Evolutionary conservation across 2,329 filamentous ascomycete species (phyloP), one percentile per base, ranked within the genome.

Genomic region (Basipetospora sp.): DNA sequence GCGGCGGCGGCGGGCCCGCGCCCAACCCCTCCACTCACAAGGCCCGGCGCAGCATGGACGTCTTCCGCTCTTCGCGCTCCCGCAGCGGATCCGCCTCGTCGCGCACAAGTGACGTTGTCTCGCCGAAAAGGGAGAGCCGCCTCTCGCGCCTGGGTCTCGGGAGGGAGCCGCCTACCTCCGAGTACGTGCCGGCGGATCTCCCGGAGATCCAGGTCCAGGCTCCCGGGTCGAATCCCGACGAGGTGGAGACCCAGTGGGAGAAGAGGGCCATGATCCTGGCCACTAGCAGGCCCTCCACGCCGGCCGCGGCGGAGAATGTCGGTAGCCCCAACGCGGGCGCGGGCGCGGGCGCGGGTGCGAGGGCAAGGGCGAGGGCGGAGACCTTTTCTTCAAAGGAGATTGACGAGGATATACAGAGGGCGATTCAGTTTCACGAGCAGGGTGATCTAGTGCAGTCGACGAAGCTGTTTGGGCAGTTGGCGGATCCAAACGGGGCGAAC

Each of bases 401-500:
- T 38, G 74, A 79, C 53, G 67, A 71, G 41, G 77, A 83, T 56
- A 94, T 98, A 41, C 88, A 94, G 58, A 79, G 92, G 59, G 90
- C 90, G n/a, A 98, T 98, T 53, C 72, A 80, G 43, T 66, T 96
- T 45, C 90, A 98, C 55, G 90, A 98, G 59, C 69, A 66, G 33
- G 88, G 88, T 41, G 71, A 90, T 43, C 68, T 94, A 40, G 73
- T 76, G 50, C 62, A 67, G 50, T 90, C 86, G 38, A 94, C 90
- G n/a, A 64, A 65, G 37, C 74, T 96, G 59, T 98, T 98, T 60
- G 81, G 76, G 19, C 66, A 69, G 42, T 65, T 98, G 47, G 90
- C 90, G 38, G 79, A 94, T 54, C 83, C 83, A 0, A 67, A 76
- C 38, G 86, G 84, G 17, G 74, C 79, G 35, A 94, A 94, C 54